Evolutionary conservation across 306 rosid genomes (phyloP), one percentile per base, ranked within the genome.

Genomic region (Vicia villosa): DNA sequence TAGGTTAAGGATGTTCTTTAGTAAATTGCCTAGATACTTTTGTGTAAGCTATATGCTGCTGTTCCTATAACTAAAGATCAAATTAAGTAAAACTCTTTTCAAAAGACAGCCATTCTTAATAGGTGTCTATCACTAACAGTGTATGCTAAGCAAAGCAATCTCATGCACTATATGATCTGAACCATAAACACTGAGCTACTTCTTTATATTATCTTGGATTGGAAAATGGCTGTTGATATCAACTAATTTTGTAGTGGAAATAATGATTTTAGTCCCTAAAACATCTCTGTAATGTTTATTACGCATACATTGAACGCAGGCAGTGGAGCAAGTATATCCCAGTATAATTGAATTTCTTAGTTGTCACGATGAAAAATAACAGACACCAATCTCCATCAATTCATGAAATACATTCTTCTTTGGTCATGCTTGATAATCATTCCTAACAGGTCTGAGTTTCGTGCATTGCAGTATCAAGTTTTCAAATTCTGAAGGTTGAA

Each of bases 251-350:
- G 28, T 24, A 6, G 66, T 20, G 67, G 51, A 38, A 38, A 16
- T 74, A 24, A 4, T 24, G 0, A n/a, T n/a, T n/a, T n/a, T n/a
- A n/a, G n/a, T n/a, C n/a, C n/a, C n/a, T n/a, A n/a, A n/a, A n/a
- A n/a, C 36, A 20, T 59, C 78, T 43, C 60, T 76, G 34, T 57
- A 64, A 40, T 79, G 22, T 74, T 22, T 68, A 50, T 26, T 30
- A 17, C 43, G 37, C 12, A 12, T 52, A 12, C 65, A 63, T 79
- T 63, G 75, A 69, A 7, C 58, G 76, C 86, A 95, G 99, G 99
- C 99, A 10, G 86, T 63, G 77, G 92, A 87, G 79, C 92, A 91
- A 78, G 86, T 91, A 32, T 89, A 95, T 77, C 97, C 99, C 10
- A 75, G 87, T 79, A 87, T 95, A 52, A 63, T 87, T 66, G 83